A percentile compares a stretch with the other conserved stretches of the same genome.
Conservation (phyloP, 2,329 filamentous ascomycete genomes). For the Setomelanomma holmii region DNA sequence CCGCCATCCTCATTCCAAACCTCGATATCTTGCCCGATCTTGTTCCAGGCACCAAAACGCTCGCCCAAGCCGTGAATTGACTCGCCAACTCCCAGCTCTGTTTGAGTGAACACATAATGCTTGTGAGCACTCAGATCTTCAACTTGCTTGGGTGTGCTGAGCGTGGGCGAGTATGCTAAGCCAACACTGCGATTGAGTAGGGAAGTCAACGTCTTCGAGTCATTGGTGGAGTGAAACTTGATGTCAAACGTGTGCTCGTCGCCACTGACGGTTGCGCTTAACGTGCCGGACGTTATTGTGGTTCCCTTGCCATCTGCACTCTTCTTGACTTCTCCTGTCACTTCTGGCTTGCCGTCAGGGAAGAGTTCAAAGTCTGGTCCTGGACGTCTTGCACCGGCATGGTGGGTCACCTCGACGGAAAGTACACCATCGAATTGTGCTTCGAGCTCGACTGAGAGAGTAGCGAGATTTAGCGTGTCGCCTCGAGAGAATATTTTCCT, state of each 20-base stretch:
- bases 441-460: conserved; percentile 64
- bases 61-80: conserved; percentile 78
- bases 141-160: conserved; percentile 61
- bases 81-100: conserved; percentile 62
- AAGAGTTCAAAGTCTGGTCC: conserved; percentile 67
- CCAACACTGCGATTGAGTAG: conserved; percentile 64
- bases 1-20: conserved; percentile 70
- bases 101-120: conserved; percentile 56
- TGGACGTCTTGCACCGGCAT: conserved; percentile 59
- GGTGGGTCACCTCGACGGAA: conserved; percentile 66
- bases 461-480: conserved; percentile 64
- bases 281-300: conserved; percentile 58
- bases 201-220: conserved; percentile 61
- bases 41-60: conserved; percentile 78
- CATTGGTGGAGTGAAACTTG: conserved; percentile 60
- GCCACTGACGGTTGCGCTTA: conserved; percentile 61
- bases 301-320: conserved; percentile 51
- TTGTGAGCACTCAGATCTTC: conserved; percentile 57
- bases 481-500: conserved; percentile 61
- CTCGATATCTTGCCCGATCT: conserved; percentile 73
- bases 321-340: conserved; percentile 49
- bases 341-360: conserved; percentile 57
- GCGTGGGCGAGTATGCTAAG: conserved; percentile 63
- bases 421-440: conserved; percentile 66
- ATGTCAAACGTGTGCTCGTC: conserved; percentile 63